phyloP scores from a whole-genome alignment of 306 rosid genomes.

The Quercus cerris region DNA sequence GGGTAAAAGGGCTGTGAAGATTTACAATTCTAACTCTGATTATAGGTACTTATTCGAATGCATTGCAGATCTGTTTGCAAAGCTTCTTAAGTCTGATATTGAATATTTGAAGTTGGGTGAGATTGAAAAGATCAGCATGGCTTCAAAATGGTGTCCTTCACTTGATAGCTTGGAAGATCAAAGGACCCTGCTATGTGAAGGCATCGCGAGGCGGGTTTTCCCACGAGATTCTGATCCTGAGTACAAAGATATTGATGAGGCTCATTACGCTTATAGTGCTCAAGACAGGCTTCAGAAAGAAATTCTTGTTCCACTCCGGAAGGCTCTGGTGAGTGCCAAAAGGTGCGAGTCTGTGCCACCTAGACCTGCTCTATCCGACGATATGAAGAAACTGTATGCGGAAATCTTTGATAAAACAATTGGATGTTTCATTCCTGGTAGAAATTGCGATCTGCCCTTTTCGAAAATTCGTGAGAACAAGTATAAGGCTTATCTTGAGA shows the following conservation, averaged over 20 bases:
- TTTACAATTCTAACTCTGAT: neutral
- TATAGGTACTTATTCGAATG: neutral
- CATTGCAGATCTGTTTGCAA: neutral
- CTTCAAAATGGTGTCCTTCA: neutral
- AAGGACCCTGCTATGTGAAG: neutral
- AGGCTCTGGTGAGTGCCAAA: neutral
- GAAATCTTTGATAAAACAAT: neutral
- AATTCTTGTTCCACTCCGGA: neutral
- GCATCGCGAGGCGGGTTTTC: neutral
- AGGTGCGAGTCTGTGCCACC: neutral
- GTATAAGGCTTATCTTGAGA: neutral
- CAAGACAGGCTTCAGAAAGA: neutral
- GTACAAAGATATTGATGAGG: neutral
- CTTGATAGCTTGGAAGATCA: neutral
- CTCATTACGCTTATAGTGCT: neutral
- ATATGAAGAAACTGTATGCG: neutral
- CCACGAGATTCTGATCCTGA: neutral
- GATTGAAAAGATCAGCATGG: neutral
- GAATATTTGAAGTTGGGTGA: neutral
- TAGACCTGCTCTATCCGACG: neutral
- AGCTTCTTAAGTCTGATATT: neutral
- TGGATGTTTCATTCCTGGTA: no score
- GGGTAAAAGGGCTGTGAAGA: neutral
- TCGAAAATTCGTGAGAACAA: neutral
- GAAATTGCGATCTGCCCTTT: neutral